These are phyloP conservation scores for Lophium mytilinum DNA, from an alignment of 495 filamentous ascomycete species.

Conservation along the genomic window DNA sequence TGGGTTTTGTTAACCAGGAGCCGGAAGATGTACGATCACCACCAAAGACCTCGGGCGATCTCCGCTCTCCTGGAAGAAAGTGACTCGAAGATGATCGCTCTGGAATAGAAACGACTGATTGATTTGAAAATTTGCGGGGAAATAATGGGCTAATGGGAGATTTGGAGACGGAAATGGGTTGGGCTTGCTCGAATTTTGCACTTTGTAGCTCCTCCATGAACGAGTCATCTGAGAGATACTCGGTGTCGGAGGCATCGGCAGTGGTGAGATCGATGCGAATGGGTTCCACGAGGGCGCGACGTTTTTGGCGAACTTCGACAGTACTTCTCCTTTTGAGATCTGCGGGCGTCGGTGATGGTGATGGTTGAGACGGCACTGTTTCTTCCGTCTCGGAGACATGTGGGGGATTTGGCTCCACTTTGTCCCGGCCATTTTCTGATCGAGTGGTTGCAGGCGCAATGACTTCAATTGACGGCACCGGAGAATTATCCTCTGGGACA, in stretches of 20 bases:
- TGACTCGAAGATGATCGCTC: conserved; percentile 10
- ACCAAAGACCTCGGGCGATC: conserved; percentile 9
- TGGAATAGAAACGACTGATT: conserved; percentile 10
- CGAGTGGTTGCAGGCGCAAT: background rate
- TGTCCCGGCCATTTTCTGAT: background rate
- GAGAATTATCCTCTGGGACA: conserved; percentile 13
- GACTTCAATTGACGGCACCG: conserved; percentile 8
- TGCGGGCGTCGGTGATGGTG: background rate
- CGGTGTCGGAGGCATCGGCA: conserved; percentile 40
- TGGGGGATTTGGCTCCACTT: background rate
- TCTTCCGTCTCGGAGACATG: background rate
- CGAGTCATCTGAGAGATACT: conserved; percentile 71
- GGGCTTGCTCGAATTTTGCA: conserved; percentile 74
- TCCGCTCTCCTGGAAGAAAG: background rate
- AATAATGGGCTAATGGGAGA: conserved; percentile 69
- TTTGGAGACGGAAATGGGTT: conserved; percentile 72
- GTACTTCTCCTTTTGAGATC: conserved; percentile 2
- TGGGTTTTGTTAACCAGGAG: conserved; percentile 13
- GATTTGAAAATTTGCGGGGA: conserved; percentile 37
- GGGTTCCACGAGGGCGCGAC: conserved; percentile 28
- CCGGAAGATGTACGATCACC: conserved; percentile 12
- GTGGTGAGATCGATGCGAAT: conserved; percentile 26
- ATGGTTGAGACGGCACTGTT: conserved; percentile 3
- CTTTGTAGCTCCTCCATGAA: conserved; percentile 84
- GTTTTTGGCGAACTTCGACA: conserved; percentile 21